These are phyloP conservation scores for Phytophthora sp. DNA, from an alignment of 352 stramenopile species.

Conservation along the genomic window DNA sequence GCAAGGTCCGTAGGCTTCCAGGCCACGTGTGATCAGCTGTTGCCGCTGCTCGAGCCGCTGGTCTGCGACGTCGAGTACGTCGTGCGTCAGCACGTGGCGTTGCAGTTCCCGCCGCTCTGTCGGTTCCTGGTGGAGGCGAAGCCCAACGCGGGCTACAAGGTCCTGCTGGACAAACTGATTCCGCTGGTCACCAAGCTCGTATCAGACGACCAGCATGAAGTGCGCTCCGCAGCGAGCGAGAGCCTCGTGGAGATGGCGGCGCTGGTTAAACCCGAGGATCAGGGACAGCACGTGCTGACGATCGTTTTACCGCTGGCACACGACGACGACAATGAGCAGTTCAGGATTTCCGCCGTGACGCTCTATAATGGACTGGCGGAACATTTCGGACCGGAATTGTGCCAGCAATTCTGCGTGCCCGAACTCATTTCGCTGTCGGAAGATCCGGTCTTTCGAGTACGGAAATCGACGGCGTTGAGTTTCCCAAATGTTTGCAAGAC, in stretches of 20 bases:
- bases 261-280: slow-evolving; percentile 88
- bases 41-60: slow-evolving; percentile 91
- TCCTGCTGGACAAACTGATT: slow-evolving; percentile 84
- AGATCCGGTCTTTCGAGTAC: slow-evolving; percentile 94
- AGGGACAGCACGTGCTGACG: slow-evolving; percentile 91
- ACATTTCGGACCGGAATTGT: slow-evolving; percentile 89
- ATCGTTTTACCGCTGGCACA: slow-evolving; percentile 93
- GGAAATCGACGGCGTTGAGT: slow-evolving; percentile 92
- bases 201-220: slow-evolving; percentile 89
- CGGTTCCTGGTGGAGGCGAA: slow-evolving; percentile 62
- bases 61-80: slow-evolving; percentile 93
- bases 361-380: slow-evolving; percentile 93
- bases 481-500: slow-evolving; percentile 91
- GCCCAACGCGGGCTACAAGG: slow-evolving; percentile 62
- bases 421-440: slow-evolving; percentile 92
- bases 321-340: slow-evolving; percentile 92
- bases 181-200: slow-evolving; percentile 77
- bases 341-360: slow-evolving; percentile 92
- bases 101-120: slow-evolving; percentile 89
- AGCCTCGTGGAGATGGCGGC: slow-evolving; percentile 88
- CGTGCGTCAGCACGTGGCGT: slow-evolving; percentile 94
- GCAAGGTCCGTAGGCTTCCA: slow-evolving; percentile 82
- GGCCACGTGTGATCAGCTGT: slow-evolving; percentile 80
- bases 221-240: slow-evolving; percentile 86
- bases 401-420: slow-evolving; percentile 93